phyloP scores from a whole-genome alignment of 257 asterid genomes.

The Capsicum baccatum region DNA sequence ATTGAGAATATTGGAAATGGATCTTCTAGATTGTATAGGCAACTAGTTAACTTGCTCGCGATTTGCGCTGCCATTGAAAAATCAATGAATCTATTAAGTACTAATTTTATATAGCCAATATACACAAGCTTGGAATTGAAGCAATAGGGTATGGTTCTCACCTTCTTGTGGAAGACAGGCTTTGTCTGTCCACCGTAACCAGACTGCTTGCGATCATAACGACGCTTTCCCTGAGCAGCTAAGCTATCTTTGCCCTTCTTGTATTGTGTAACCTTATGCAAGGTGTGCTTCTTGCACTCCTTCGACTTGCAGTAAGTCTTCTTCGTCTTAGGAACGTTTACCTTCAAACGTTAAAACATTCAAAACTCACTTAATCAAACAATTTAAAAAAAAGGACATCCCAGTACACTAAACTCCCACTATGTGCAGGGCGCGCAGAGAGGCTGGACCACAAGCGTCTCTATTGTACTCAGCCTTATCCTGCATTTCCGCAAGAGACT shows the following conservation, averaged over 20 bases:
- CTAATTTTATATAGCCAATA: neutral
- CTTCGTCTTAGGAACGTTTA: conserved; percentile 26
- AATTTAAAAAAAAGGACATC: neutral
- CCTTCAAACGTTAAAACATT: conserved; percentile 7
- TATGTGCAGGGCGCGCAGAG: too few species aligned
- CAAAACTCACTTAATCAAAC: conserved; percentile 26
- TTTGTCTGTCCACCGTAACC: conserved; percentile 26
- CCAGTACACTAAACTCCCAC: too few species aligned
- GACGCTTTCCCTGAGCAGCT: conserved; percentile 31
- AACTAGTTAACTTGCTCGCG: too few species aligned
- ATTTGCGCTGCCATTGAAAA: too few species aligned
- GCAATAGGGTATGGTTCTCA: neutral
- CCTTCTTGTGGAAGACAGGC: conserved; percentile 21
- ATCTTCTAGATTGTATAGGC: neutral
- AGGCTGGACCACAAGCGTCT: too few species aligned
- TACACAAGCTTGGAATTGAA: neutral
- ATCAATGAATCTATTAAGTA: too few species aligned
- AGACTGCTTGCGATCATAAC: conserved; percentile 29
- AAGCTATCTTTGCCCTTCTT: conserved; percentile 27
- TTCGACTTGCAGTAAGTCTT: conserved; percentile 24
- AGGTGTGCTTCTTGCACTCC: conserved; percentile 29
- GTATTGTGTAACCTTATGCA: conserved; percentile 30
- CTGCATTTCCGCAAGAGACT: too few species aligned
- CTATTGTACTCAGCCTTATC: too few species aligned
- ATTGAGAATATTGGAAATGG: neutral